Evolutionary conservation across 2,329 filamentous ascomycete genomes (phyloP).

Genomic region (Ophiostoma ips): DNA sequence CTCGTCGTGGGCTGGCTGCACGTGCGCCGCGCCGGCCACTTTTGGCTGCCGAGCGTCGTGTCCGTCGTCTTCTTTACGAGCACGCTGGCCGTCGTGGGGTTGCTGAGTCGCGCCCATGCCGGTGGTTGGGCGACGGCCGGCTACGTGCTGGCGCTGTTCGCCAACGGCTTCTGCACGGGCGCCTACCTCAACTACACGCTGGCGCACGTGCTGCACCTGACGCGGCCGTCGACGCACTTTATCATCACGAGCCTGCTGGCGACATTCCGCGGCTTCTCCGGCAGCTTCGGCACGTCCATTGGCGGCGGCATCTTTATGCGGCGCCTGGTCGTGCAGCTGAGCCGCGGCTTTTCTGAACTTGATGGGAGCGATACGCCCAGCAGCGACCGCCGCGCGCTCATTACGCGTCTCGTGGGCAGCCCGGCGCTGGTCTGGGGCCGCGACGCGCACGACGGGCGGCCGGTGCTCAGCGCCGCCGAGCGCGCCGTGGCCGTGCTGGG

Average conservation of each 20-base stretch:
- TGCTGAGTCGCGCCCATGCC: constrained; percentile 32
- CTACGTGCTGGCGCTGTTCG: constrained; percentile 48
- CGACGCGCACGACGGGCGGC: constrained; percentile 13
- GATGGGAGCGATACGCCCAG: constrained; percentile 32
- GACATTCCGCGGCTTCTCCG: constrained; percentile 71
- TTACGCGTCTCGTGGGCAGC: constrained; percentile 35
- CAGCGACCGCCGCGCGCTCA: constrained; percentile 24
- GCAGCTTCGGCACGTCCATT: constrained; percentile 66
- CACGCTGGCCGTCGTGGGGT: constrained; percentile 34
- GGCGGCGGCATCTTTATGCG: constrained; percentile 64
- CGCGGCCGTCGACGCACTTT: constrained; percentile 51
- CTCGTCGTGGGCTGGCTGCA: constrained; percentile 62
- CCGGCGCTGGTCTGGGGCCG: constrained; percentile 35
- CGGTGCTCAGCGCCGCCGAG: constrained; percentile 25
- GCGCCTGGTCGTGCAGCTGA: constrained; percentile 39
- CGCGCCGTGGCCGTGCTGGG: constrained; percentile 30
- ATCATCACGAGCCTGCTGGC: constrained; percentile 62
- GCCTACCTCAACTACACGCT: constrained; percentile 68
- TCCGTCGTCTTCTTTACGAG: constrained; percentile 46
- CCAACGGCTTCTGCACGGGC: constrained; percentile 60
- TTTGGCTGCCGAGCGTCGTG: constrained; percentile 51
- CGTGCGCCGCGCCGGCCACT: constrained; percentile 57
- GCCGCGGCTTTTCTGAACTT: constrained; percentile 38
- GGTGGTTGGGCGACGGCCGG: constrained; percentile 33
- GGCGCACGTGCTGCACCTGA: constrained; percentile 65